These are phyloP conservation scores for Cercospora sp. DNA, from an alignment of 2,329 filamentous ascomycete genomes.

Conservation along the genomic window DNA sequence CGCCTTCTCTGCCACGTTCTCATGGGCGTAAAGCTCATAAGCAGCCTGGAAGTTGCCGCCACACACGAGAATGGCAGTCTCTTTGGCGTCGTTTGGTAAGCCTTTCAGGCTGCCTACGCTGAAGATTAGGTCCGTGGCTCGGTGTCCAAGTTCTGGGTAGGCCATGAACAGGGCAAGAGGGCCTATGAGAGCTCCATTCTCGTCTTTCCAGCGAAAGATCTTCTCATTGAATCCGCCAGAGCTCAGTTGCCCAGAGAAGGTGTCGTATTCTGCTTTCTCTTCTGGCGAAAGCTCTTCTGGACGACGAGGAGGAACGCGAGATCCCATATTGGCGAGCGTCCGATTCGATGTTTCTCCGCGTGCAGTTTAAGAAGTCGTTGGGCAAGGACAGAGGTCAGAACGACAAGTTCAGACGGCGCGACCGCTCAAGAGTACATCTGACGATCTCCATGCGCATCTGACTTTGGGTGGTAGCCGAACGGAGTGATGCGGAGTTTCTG, in stretches of 20 bases:
- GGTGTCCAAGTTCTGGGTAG: conserved; percentile 18
- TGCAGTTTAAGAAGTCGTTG: neutral
- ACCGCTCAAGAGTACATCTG: neutral
- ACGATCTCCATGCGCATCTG: neutral
- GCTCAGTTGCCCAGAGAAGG: conserved; percentile 11
- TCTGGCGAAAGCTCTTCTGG: conserved; percentile 14
- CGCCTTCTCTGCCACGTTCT: conserved; percentile 22
- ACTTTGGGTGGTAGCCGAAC: neutral
- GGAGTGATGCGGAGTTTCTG: neutral
- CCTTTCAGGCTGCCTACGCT: conserved; percentile 22
- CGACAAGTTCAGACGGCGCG: neutral
- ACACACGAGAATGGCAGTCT: conserved; percentile 30
- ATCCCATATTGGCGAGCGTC: conserved; percentile 6
- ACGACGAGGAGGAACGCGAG: conserved; percentile 14
- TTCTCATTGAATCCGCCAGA: conserved; percentile 17
- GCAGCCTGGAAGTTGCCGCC: conserved; percentile 27
- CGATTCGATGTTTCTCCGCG: neutral
- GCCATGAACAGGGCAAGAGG: conserved; percentile 16
- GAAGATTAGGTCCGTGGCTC: conserved; percentile 22
- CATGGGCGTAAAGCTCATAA: conserved; percentile 33
- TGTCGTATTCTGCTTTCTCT: conserved; percentile 15
- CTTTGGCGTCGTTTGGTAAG: conserved; percentile 27
- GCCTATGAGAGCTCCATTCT: conserved; percentile 15
- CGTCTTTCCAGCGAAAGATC: conserved; percentile 20
- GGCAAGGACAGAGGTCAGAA: neutral